phyloP scores from a whole-genome alignment of 257 asterid species.

The Ilex aquifolium region DNA sequence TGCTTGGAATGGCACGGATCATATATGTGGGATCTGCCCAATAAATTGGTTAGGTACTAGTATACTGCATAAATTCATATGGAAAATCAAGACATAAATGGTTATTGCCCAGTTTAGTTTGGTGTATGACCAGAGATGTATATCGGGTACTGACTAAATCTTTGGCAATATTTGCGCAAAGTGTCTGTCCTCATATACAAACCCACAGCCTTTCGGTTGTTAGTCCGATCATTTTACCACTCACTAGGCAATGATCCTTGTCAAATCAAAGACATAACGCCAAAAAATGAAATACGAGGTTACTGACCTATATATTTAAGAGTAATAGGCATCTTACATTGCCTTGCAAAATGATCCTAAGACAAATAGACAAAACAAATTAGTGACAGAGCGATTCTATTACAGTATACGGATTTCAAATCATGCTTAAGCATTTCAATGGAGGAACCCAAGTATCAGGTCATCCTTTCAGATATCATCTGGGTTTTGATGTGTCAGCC shows the following conservation, averaged over 20 bases:
- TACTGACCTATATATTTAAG: slow-evolving; percentile 42
- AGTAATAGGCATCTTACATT: slow-evolving; percentile 25
- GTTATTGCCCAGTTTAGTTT: too few relatives aligned
- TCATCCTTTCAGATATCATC: neutral
- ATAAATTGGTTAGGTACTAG: slow-evolving; percentile 10
- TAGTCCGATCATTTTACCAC: too few relatives aligned
- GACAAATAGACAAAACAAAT: slow-evolving; percentile 22
- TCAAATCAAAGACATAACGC: neutral
- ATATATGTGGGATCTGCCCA: slow-evolving; percentile 48
- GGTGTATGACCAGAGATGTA: too few relatives aligned
- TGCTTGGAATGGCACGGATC: slow-evolving; percentile 57
- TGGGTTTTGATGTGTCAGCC: too few relatives aligned
- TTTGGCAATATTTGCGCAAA: too few relatives aligned
- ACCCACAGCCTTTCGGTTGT: too few relatives aligned
- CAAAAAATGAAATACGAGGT: slow-evolving; percentile 1
- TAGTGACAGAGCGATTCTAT: slow-evolving; percentile 3
- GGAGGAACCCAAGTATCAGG: neutral
- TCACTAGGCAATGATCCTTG: neutral
- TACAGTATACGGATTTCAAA: too few relatives aligned
- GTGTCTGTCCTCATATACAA: too few relatives aligned
- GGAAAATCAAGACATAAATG: too few relatives aligned
- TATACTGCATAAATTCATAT: neutral
- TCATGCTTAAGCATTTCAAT: neutral
- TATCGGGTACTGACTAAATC: too few relatives aligned
- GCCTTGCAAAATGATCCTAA: slow-evolving; percentile 36